Evolutionary conservation across 441 rosid species (phyloP).

Genomic region (Jatropha podagrica): DNA sequence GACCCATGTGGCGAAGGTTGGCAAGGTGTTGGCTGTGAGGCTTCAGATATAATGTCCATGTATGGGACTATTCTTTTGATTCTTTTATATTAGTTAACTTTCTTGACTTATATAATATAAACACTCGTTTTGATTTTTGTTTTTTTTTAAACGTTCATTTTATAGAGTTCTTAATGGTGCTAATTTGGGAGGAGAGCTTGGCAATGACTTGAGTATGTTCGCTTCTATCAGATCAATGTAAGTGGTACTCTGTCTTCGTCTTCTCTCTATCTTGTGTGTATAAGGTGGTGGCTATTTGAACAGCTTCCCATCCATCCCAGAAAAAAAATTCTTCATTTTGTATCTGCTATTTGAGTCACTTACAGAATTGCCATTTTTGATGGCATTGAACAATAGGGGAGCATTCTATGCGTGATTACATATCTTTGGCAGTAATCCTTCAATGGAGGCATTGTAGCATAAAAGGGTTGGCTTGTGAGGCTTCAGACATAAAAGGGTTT

Average conservation of each 20-base stretch:
- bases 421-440: neutral
- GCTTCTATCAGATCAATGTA: slow-evolving; percentile 77
- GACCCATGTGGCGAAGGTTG: slow-evolving; percentile 94
- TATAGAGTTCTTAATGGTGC: slow-evolving; percentile 80
- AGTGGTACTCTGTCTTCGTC: slow-evolving; percentile 31
- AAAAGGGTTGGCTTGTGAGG: too few relatives aligned
- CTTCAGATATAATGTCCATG: slow-evolving; percentile 65
- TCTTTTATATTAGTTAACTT: neutral
- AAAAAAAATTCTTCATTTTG: neutral
- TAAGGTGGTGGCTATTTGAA: neutral
- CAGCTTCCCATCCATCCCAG: neutral
- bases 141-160: slow-evolving; percentile 18
- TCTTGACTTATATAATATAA: slow-evolving; percentile 3
- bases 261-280: neutral
- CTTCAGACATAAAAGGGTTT: neutral
- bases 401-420: neutral
- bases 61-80: slow-evolving; percentile 27
- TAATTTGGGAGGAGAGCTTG: slow-evolving; percentile 90
- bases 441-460: neutral
- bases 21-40: slow-evolving; percentile 88
- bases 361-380: neutral
- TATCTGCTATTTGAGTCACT: neutral
- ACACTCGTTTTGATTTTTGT: neutral
- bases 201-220: slow-evolving; percentile 59
- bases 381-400: neutral